Evolutionary conservation across 1,284 basidiomycete genomes (phyloP).

Genomic region (Rhodotorula sp.): DNA sequence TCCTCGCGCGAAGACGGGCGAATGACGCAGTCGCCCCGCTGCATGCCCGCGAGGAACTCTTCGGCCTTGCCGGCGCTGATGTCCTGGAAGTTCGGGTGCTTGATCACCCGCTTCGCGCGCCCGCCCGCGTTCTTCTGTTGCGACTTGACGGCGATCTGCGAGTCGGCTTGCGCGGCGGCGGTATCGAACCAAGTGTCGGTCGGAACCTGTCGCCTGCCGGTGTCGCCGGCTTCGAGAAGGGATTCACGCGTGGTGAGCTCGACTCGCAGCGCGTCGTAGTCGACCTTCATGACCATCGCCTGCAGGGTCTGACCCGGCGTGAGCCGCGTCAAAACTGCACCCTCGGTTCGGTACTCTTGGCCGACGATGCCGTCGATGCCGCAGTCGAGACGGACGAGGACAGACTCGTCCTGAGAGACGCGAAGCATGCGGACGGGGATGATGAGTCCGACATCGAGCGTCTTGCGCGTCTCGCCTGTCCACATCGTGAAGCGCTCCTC

Average conservation of each 20-base stretch:
- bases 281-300: conserved; percentile 72
- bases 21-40: conserved; percentile 92
- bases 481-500: conserved; percentile 93
- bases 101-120: conserved; percentile 76
- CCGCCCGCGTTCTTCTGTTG: conserved; percentile 74
- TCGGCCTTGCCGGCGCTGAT: conserved; percentile 91
- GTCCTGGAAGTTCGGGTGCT: conserved; percentile 98
- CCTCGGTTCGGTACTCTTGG: conserved; percentile 61
- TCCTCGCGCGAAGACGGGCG: conserved; percentile 89
- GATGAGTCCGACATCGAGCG: conserved; percentile 74
- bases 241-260: conserved; percentile 59
- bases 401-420: conserved; percentile 56
- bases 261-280: conserved; percentile 62
- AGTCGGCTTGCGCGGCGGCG: conserved; percentile 59
- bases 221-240: conserved; percentile 56
- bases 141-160: conserved; percentile 63
- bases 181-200: conserved; percentile 69
- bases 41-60: conserved; percentile 80
- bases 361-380: conserved; percentile 85
- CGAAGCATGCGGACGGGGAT: conserved; percentile 72
- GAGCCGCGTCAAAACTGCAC: conserved; percentile 55
- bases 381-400: conserved; percentile 76
- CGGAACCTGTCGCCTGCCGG: conserved; percentile 62
- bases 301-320: conserved; percentile 68
- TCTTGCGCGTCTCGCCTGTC: conserved; percentile 82